Evolutionary conservation across 108 stramenopile species (phyloP).

Genomic region (Aurantiochytrium sp.): DNA sequence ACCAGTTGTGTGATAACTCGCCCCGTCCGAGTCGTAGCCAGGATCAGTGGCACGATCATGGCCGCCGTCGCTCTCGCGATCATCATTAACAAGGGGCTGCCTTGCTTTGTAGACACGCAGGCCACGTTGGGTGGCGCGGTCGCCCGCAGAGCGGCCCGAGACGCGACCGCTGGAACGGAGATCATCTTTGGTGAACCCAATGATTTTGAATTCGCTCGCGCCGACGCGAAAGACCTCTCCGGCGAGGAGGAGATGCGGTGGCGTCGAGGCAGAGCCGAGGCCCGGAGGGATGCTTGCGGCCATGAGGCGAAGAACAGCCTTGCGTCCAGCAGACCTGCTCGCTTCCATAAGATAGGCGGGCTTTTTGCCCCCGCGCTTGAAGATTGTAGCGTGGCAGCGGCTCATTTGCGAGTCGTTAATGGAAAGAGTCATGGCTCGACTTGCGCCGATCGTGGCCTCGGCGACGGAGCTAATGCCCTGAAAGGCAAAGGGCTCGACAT

Average conservation of each 20-base stretch:
- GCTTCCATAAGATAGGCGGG: neutral
- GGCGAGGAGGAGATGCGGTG: neutral
- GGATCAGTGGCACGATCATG: no score
- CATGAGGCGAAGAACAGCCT: neutral
- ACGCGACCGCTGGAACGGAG: neutral
- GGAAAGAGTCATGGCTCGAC: neutral
- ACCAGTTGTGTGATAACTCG: no score
- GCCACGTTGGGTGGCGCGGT: neutral
- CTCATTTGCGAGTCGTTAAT: constrained; percentile 6
- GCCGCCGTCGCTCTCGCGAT: no score
- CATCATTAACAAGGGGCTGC: no score
- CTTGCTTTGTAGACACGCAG: neutral
- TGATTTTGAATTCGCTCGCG: neutral
- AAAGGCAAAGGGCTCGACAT: neutral
- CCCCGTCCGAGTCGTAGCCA: no score
- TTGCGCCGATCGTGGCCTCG: neutral
- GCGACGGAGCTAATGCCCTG: neutral
- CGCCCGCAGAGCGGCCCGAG: neutral
- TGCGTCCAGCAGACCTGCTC: neutral
- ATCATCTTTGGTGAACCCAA: neutral
- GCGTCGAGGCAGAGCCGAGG: neutral
- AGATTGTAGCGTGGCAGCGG: neutral
- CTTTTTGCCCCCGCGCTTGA: neutral
- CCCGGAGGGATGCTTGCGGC: neutral
- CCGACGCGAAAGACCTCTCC: neutral